phyloP scores from a whole-genome alignment of 2,329 filamentous ascomycete species.

The Dactylella cylindrospora region DNA sequence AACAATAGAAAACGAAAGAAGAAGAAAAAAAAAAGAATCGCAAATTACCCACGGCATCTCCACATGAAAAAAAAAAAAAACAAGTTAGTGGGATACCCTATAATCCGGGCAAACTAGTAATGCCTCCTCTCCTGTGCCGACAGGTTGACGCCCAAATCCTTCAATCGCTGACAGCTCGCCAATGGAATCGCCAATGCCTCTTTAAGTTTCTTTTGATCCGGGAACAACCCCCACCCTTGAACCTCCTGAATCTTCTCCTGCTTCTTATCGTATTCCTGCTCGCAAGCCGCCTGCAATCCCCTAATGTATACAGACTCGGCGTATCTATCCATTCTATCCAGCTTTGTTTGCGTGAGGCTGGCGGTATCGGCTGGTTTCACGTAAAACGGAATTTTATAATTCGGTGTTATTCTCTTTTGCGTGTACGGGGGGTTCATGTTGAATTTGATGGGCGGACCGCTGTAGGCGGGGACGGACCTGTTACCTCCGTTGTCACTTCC shows the following conservation, averaged over 20 bases:
- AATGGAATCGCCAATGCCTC: conserved; percentile 62
- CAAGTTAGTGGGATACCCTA: conserved; percentile 1
- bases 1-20: not conserved
- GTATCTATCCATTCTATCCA: conserved; percentile 71
- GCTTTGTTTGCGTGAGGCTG: conserved; percentile 68
- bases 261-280: conserved; percentile 68
- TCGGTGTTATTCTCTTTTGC: conserved; percentile 68
- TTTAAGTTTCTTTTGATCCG: conserved; percentile 76
- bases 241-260: conserved; percentile 73
- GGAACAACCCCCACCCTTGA: conserved; percentile 83
- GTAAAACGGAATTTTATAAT: conserved; percentile 77
- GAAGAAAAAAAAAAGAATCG: conserved; percentile 16
- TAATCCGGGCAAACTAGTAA: conserved; percentile 5
- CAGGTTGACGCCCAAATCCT: conserved; percentile 51
- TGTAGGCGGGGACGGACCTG: conserved; percentile 56
- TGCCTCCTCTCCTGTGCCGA: conserved; percentile 6
- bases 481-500: conserved; percentile 32
- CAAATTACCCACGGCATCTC: not conserved
- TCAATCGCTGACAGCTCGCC: conserved; percentile 60
- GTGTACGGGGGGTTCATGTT: conserved; percentile 72
- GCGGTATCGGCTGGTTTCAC: conserved; percentile 76
- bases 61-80: conserved; percentile 12
- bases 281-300: conserved; percentile 69
- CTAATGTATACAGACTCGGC: conserved; percentile 75
- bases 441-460: conserved; percentile 73